These are phyloP conservation scores for Schizophyllum commune DNA, from an alignment of 1,284 basidiomycete species.

Conservation along the genomic window DNA sequence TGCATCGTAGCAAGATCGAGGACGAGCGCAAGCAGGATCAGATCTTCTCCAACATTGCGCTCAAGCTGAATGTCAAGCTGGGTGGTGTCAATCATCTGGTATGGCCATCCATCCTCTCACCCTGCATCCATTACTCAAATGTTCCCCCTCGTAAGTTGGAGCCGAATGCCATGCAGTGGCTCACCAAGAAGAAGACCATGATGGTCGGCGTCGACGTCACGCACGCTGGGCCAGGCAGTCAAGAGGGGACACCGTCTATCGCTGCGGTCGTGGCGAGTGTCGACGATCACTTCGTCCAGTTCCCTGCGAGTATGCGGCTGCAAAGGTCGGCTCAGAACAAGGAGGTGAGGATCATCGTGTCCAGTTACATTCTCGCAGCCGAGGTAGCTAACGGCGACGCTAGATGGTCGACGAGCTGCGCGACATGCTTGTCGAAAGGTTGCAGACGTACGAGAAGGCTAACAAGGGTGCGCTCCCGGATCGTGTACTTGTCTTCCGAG, in stretches of 20 bases:
- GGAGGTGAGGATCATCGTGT: constrained; percentile 40
- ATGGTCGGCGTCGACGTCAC: constrained; percentile 77
- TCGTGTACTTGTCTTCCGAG: constrained; percentile 63
- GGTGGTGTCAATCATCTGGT: constrained; percentile 65
- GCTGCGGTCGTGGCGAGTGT: constrained; percentile 70
- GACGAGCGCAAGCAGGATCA: constrained; percentile 54
- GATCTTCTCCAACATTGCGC: constrained; percentile 68
- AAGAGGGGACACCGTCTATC: constrained; percentile 62
- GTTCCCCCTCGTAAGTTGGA: constrained; percentile 45
- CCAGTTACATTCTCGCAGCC: background rate
- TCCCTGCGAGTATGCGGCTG: constrained; percentile 58
- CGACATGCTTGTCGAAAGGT: constrained; percentile 62
- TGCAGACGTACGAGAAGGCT: constrained; percentile 47
- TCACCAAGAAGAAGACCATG: constrained; percentile 63
- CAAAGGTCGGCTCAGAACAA: constrained; percentile 45
- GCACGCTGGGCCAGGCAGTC: constrained; percentile 53
- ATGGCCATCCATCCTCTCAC: too few relatives aligned
- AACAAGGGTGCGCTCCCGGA: constrained; percentile 45
- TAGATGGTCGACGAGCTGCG: constrained; percentile 62
- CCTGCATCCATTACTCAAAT: too few relatives aligned
- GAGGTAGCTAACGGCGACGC: constrained; percentile 1
- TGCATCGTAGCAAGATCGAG: constrained; percentile 49
- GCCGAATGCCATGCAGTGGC: constrained; percentile 47
- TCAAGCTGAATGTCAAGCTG: constrained; percentile 69
- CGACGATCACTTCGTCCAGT: constrained; percentile 61